phyloP scores from a whole-genome alignment of 2,329 filamentous ascomycete species.

The Colletotrichum eremochloae region DNA sequence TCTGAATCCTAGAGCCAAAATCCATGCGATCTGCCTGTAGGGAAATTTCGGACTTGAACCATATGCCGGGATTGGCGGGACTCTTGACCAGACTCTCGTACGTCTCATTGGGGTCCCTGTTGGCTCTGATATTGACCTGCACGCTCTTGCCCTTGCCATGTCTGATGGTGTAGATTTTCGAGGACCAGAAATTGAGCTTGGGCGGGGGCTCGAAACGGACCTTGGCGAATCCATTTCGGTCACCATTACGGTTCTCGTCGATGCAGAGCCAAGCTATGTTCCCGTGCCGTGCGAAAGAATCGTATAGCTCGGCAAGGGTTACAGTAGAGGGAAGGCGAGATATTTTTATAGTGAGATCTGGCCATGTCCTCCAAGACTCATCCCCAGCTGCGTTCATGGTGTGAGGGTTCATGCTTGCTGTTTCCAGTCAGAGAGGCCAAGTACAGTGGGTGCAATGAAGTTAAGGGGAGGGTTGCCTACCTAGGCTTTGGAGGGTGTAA shows the following conservation, averaged over 20 bases:
- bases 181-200: constrained; percentile 63
- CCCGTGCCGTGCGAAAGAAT: constrained; percentile 66
- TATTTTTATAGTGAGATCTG: constrained; percentile 46
- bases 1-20: constrained; percentile 71
- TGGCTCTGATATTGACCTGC: constrained; percentile 4
- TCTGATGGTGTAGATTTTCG: constrained; percentile 47
- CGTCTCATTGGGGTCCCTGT: constrained; percentile 2
- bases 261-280: constrained; percentile 70
- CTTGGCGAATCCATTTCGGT: constrained; percentile 56
- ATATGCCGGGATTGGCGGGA: constrained; percentile 48
- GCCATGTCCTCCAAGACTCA: constrained; percentile 52
- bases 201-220: constrained; percentile 73
- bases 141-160: constrained; percentile 12
- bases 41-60: constrained; percentile 54
- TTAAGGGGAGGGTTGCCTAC: background rate
- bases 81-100: constrained; percentile 45
- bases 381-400: background rate
- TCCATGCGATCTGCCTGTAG: constrained; percentile 63
- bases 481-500: background rate
- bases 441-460: background rate
- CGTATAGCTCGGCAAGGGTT: constrained; percentile 61
- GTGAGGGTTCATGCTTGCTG: background rate
- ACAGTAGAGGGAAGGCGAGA: constrained; percentile 44
- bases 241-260: constrained; percentile 57
- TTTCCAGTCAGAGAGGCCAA: background rate